A percentile compares a stretch with the other conserved stretches of the same genome.
Evolutionary conservation across 306 rosid species (phyloP).

Genomic region (Rosa chinensis): DNA sequence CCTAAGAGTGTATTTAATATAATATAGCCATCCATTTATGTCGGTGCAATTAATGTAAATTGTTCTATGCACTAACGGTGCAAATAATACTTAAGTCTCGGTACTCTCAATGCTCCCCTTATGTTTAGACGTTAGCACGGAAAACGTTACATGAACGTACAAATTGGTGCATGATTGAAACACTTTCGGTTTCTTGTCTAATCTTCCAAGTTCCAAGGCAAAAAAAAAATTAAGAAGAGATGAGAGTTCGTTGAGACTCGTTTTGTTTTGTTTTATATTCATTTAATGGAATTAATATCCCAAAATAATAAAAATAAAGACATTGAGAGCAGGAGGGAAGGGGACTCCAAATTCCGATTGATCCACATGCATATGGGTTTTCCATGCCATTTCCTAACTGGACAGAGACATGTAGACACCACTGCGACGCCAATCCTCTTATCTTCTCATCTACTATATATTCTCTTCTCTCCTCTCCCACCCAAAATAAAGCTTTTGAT

Average conservation of each 20-base stretch:
- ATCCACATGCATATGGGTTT: constrained; percentile 11
- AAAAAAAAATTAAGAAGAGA: background rate
- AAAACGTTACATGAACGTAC: constrained; percentile 1
- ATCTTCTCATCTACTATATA: constrained; percentile 22
- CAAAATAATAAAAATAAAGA: constrained; percentile 3
- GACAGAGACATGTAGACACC: constrained; percentile 41
- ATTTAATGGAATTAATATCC: background rate
- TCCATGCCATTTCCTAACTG: background rate
- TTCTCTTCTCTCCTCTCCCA: constrained; percentile 18
- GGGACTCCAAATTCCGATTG: constrained; percentile 10
- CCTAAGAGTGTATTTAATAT: no score
- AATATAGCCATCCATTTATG: no score
- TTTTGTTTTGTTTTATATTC: background rate
- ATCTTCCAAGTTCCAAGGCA: background rate
- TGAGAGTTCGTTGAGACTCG: background rate
- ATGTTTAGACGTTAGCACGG: background rate
- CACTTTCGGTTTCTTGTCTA: constrained; percentile 6
- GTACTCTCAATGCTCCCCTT: no score
- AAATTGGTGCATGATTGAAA: background rate
- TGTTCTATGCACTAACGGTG: no score
- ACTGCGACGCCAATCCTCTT: constrained; percentile 47
- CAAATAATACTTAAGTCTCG: no score
- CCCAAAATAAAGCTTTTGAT: constrained; percentile 9
- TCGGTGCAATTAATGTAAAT: no score
- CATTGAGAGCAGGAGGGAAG: no score